These are phyloP conservation scores for Colletotrichum sp. DNA, from an alignment of 2,329 filamentous ascomycete genomes.

Conservation along the genomic window DNA sequence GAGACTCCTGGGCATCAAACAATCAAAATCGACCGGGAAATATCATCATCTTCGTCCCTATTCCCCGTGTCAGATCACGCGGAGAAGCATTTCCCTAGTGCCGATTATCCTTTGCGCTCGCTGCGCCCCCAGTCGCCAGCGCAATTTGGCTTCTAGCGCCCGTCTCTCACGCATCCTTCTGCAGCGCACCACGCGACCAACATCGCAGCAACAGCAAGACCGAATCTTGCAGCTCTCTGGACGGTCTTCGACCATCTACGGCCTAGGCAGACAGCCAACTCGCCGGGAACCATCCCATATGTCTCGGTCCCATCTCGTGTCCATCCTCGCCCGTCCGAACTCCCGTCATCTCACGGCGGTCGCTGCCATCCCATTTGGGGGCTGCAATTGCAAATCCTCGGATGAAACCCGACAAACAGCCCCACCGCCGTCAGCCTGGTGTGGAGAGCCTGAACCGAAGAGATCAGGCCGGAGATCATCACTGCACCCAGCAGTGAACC, in stretches of 20 bases:
- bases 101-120: background rate
- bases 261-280: background rate
- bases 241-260: background rate
- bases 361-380: background rate
- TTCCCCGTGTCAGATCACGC: conserved; percentile 4
- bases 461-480: conserved; percentile 8
- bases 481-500: background rate
- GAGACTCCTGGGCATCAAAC: background rate
- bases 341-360: background rate
- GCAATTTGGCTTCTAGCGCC: background rate
- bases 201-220: background rate
- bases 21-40: background rate
- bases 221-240: background rate
- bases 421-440: background rate
- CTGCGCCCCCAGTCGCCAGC: background rate
- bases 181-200: background rate
- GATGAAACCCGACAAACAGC: conserved; percentile 7
- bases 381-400: conserved; percentile 8
- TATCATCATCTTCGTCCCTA: conserved; percentile 7
- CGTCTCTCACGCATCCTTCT: background rate
- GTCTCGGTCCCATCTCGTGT: background rate
- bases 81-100: conserved; percentile 9
- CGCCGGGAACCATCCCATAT: background rate
- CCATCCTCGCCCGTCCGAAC: background rate
- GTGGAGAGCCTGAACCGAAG: background rate